Evolutionary conservation across 2,329 filamentous ascomycete species (phyloP).

Genomic region (Plectosphaerella sp.): DNA sequence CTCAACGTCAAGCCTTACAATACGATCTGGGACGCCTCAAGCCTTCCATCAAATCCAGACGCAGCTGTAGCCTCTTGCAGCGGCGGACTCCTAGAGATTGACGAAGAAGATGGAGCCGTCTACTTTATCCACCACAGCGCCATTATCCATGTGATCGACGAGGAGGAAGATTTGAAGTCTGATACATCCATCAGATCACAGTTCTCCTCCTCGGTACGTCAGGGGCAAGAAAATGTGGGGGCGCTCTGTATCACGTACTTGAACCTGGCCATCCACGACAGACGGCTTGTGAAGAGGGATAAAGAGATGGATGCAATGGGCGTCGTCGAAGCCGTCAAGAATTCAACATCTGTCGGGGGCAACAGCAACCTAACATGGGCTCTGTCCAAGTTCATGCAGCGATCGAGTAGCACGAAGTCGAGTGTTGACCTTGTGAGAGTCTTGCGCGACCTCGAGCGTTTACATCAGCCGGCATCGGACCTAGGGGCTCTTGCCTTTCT

Average conservation of each 20-base stretch:
- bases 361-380: not conserved
- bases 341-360: not conserved
- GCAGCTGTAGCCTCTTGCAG: not conserved
- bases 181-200: not conserved
- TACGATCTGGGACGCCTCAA: not conserved
- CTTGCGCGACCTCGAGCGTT: not conserved
- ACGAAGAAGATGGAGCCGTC: not conserved
- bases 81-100: not conserved
- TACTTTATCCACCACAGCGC: not conserved
- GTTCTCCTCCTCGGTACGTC: not conserved
- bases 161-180: not conserved
- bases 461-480: not conserved
- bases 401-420: not conserved
- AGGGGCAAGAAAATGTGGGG: not conserved
- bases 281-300: not conserved
- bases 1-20: not conserved
- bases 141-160: not conserved
- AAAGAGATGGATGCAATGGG: not conserved
- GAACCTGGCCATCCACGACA: not conserved
- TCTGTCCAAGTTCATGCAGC: not conserved
- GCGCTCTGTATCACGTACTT: not conserved
- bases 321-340: not conserved
- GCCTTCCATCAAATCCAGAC: not conserved
- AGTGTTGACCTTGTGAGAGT: not conserved
- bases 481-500: not conserved